Evolutionary conservation across 2,329 filamentous ascomycete species (phyloP), one percentile per base, ranked within the genome.

Genomic region (Mycogone perniciosa): DNA sequence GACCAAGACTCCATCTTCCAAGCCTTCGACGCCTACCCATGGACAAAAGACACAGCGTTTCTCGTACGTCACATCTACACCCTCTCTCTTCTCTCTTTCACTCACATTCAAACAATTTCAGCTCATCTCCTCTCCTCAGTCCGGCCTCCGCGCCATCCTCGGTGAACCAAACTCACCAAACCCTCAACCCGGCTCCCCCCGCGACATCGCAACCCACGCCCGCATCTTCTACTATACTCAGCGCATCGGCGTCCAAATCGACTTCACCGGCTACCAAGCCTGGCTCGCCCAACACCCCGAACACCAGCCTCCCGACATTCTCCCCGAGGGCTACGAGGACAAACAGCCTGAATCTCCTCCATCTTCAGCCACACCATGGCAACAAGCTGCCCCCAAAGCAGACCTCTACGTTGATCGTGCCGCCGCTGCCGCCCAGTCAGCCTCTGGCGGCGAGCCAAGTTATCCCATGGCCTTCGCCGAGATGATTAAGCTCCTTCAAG

Each of bases 391-490:
- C 0, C 75, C 76, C 13, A 76, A 70, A 57, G 66, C 69, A 10
- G 71, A 75, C 30, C 66, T 78, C 20, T 73, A 65, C 44, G 63
- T 78, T 29, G 73, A 76, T 45, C 69, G 68, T 29, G 66, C 65
- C 26, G 66, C 65, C 26, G 53, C 57, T 2, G 55, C 51, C 1
- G 55, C 57, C 20, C 54, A 62, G 31, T 46, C 57, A 7, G 52
- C 51, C 10, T 49, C 58, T 6, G 57, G 52, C 4, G 62, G 70
- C 35, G 75, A 80, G 42, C 86, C 89, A 35, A 79, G 81, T 1
- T 95, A 95, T 60, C 90, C 90, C 4, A 84, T 84, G 44, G 85
- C 83, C 1, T 96, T 96, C 67, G 85, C 88, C 6, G 84, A 92
- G 57, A 89, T 96, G 55, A 85, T 95, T 50, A 86, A 89, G 61